Conservation (phyloP, 352 stramenopile species). For the Globisporangium sylvaticum region DNA sequence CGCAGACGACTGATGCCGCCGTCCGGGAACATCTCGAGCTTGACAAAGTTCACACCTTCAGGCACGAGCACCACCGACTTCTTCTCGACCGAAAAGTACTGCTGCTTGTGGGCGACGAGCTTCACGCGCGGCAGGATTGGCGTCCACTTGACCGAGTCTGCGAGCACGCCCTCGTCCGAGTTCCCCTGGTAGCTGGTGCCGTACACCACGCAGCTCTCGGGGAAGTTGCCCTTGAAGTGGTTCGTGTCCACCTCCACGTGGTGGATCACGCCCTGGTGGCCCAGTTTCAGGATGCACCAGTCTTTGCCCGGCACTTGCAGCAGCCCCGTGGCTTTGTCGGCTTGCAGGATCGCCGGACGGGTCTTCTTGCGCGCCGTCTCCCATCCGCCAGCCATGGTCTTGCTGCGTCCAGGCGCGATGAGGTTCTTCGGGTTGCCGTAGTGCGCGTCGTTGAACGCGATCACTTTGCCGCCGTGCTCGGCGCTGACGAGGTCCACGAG, state of each 20-base stretch:
- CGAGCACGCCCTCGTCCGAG: slow-evolving; percentile 31
- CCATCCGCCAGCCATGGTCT: slow-evolving; percentile 93
- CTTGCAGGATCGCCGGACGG: slow-evolving; percentile 65
- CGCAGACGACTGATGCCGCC: slow-evolving; percentile 90
- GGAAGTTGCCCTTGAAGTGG: slow-evolving; percentile 95
- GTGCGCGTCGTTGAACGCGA: slow-evolving; percentile 92
- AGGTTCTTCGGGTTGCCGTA: slow-evolving; percentile 94
- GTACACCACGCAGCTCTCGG: slow-evolving; percentile 85
- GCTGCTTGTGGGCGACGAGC: slow-evolving; percentile 82
- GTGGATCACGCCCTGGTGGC: slow-evolving; percentile 62
- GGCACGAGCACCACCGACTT: slow-evolving; percentile 53
- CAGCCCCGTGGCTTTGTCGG: slow-evolving; percentile 37
- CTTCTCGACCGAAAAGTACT: slow-evolving; percentile 71
- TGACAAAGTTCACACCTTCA: slow-evolving; percentile 87
- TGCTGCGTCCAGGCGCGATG: slow-evolving; percentile 78
- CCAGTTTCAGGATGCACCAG: slow-evolving; percentile 91
- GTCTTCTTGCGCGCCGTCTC: slow-evolving; percentile 91
- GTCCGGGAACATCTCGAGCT: slow-evolving; percentile 93
- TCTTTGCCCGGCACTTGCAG: slow-evolving; percentile 83
- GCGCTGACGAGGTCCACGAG: slow-evolving; percentile 85
- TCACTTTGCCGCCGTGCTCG: slow-evolving; percentile 78
- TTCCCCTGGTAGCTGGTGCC: slow-evolving; percentile 51
- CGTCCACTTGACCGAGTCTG: slow-evolving; percentile 69
- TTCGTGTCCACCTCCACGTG: slow-evolving; percentile 90
- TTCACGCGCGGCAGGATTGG: slow-evolving; percentile 84